These are phyloP conservation scores for Tolypocladium guangdongense DNA, from an alignment of 2,329 filamentous ascomycete genomes.

Conservation along the genomic window DNA sequence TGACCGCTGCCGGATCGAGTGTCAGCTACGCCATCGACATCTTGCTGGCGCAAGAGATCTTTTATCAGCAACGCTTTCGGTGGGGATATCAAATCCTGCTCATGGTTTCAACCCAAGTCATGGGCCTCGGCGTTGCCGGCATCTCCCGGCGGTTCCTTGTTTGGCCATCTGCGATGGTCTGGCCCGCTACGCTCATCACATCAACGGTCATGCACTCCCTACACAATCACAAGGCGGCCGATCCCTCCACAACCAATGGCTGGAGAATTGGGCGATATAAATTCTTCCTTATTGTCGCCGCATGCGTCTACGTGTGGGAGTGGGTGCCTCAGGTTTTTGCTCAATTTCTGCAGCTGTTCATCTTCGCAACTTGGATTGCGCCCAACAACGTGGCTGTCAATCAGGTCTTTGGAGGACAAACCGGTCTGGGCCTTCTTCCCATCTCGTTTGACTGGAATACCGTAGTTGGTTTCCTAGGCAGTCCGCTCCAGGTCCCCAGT, in stretches of 20 bases:
- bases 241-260: constrained; percentile 40
- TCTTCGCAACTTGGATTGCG: constrained; percentile 50
- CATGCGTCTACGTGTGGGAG: constrained; percentile 42
- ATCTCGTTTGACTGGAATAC: constrained; percentile 58
- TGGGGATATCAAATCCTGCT: constrained; percentile 48
- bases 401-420: constrained; percentile 52
- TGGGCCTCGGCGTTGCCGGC: constrained; percentile 54
- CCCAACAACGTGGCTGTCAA: constrained; percentile 52
- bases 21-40: constrained; percentile 29
- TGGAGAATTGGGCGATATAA: constrained; percentile 50
- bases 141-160: constrained; percentile 47
- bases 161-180: constrained; percentile 53
- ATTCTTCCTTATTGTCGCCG: constrained; percentile 43
- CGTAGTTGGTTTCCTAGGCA: constrained; percentile 42
- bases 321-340: constrained; percentile 49
- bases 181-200: constrained; percentile 51
- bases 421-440: constrained; percentile 50
- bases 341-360: constrained; percentile 46
- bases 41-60: constrained; percentile 30
- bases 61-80: constrained; percentile 39
- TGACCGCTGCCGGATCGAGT: constrained; percentile 26
- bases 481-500: constrained; percentile 48
- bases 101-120: constrained; percentile 48
- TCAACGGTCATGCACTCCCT: constrained; percentile 52
- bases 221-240: constrained; percentile 45